Evolutionary conservation across 805 yeast species (phyloP), one percentile per base, ranked within the genome.

Genomic region (Nakazawaea ambrosiae): DNA sequence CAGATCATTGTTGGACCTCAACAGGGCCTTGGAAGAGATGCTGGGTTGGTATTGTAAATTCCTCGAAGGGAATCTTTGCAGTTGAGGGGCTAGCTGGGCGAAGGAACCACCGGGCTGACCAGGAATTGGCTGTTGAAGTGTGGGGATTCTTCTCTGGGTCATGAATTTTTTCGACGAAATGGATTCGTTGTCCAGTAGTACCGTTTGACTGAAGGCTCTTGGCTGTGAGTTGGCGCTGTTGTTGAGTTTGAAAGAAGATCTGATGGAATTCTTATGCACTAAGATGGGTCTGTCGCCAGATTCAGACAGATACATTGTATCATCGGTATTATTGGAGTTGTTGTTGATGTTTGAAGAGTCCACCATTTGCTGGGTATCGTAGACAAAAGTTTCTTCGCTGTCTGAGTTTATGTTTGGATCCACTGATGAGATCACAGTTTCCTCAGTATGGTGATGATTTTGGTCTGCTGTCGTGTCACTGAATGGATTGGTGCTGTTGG

Each of bases 361-460:
- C 15, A n/a, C n/a, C n/a, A n/a, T n/a, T n/a, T n/a, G n/a, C n/a
- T 15, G 27, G 5, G 31, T 31, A 5, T 34, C 42, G 20, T 39
- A 39, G 8, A 39, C 39, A 34, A 39, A 39, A 3, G 38, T 39
- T 23, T 39, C 42, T 19, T 39, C 42, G 18, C 39, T 34, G 20
- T 39, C 42, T 14, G 37, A 33, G 15, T 24, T 20, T 14, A 11
- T 16, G 7, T 19, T 16, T 14, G 29, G 17, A 6, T 17, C 22
- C 29, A 10, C 10, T 35, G 19, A n/a, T 29, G 28, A 15, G 17
- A 17, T 29, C n/a, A n/a, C n/a, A n/a, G n/a, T n/a, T n/a, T n/a
- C n/a, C n/a, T n/a, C n/a, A n/a, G n/a, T n/a, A n/a, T n/a, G n/a
- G n/a, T n/a, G n/a, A n/a, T n/a, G n/a, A n/a, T n/a, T n/a, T n/a